Percentiles rank a stretch among this genome's conserved stretches.
Conservation (phyloP, 148 eudicot species). For the Persicaria maculosa region DNA sequence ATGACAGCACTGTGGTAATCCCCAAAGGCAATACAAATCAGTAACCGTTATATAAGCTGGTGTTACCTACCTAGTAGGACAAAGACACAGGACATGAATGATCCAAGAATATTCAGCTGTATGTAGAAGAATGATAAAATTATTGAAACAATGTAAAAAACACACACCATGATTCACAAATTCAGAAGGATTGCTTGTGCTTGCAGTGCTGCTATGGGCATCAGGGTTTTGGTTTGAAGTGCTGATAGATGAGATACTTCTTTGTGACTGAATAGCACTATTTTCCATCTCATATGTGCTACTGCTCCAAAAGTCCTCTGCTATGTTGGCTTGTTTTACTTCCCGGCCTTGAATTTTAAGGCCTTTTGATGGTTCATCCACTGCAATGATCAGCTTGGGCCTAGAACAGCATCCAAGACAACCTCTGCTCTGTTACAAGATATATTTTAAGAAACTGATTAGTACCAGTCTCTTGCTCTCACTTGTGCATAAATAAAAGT, state of each 20-base stretch:
- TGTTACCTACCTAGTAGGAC: too few relatives aligned
- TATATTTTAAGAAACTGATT: slow-evolving; percentile 33
- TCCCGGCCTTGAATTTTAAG: slow-evolving; percentile 50
- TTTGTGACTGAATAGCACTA: slow-evolving; percentile 60
- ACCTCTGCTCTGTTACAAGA: slow-evolving; percentile 95
- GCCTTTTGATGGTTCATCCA: slow-evolving; percentile 71
- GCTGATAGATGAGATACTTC: slow-evolving; percentile 76
- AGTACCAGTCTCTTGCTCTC: slow-evolving; percentile 17
- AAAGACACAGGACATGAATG: too few relatives aligned
- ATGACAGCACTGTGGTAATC: too few relatives aligned
- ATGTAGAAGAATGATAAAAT: too few relatives aligned
- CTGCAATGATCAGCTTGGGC: slow-evolving; percentile 50
- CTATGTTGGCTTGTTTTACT: slow-evolving; percentile 32
- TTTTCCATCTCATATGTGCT: slow-evolving; percentile 74
- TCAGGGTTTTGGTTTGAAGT: slow-evolving; percentile 19
- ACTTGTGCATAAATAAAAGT: neutral
- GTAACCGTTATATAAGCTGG: too few relatives aligned
- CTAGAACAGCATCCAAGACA: slow-evolving; percentile 86
- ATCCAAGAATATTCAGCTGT: too few relatives aligned
- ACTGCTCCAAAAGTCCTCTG: slow-evolving; percentile 67
- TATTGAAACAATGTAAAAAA: neutral
- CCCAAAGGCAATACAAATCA: too few relatives aligned
- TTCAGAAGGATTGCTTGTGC: slow-evolving; percentile 64
- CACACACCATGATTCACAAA: slow-evolving; percentile 76
- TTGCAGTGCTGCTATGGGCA: slow-evolving; percentile 26